Conservation (phyloP, 441 rosid genomes). For the Jatropha podagrica region DNA sequence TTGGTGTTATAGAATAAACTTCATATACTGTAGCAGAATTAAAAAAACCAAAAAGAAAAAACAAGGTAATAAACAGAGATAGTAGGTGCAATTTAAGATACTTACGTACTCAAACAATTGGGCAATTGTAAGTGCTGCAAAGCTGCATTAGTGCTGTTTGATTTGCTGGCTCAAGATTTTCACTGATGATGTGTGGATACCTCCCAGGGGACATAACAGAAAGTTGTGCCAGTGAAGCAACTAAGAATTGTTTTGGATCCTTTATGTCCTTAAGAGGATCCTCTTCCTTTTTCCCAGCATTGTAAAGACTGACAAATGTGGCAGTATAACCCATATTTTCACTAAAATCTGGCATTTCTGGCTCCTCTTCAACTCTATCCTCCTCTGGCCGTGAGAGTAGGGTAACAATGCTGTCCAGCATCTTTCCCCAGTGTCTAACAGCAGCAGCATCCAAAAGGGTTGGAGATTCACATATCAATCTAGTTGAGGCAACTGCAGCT, state of each 20-base stretch:
- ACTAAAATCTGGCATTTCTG: slow-evolving; percentile 82
- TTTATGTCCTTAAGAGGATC: slow-evolving; percentile 78
- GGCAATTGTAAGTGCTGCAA: slow-evolving; percentile 55
- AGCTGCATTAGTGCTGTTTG: slow-evolving; percentile 67
- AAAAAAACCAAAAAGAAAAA: neutral
- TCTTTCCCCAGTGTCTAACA: slow-evolving; percentile 67
- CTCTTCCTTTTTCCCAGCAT: slow-evolving; percentile 87
- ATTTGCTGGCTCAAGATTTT: slow-evolving; percentile 72
- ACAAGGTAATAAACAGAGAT: neutral
- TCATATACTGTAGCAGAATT: neutral
- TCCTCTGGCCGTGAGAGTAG: slow-evolving; percentile 84
- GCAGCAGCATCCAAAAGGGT: slow-evolving; percentile 62
- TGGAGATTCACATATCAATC: slow-evolving; percentile 82
- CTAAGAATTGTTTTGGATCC: slow-evolving; percentile 79
- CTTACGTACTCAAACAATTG: slow-evolving; percentile 61
- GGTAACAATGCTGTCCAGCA: slow-evolving; percentile 78
- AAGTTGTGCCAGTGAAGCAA: slow-evolving; percentile 61
- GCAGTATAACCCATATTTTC: slow-evolving; percentile 84
- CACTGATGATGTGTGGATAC: slow-evolving; percentile 66
- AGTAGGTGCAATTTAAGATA: neutral
- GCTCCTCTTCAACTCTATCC: slow-evolving; percentile 73
- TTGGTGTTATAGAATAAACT: neutral
- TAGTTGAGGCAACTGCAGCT: slow-evolving; percentile 78
- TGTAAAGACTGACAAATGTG: slow-evolving; percentile 71
- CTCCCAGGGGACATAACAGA: slow-evolving; percentile 69